Evolutionary conservation across 2,329 filamentous ascomycete species (phyloP), one percentile per base, ranked within the genome.

Genomic region (Clarireedia hainanense): DNA sequence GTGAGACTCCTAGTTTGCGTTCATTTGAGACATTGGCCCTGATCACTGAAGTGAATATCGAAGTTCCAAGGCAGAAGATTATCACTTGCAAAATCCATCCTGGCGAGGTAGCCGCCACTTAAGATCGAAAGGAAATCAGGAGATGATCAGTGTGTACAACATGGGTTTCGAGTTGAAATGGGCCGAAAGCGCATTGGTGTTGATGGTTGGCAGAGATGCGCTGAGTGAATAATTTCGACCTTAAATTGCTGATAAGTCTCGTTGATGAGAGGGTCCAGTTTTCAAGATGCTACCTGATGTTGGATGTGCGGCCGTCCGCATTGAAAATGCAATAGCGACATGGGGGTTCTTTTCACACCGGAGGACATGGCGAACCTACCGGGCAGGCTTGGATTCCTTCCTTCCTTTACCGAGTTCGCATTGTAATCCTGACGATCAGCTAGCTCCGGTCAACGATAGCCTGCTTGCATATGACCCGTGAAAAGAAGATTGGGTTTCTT

Each of bases 241-340:
- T 48, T 51, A 49, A 55, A 52, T 39, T 45, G 39, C 46, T 50
- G 37, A 55, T 40, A 30, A 55, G 36, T 42, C 23, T 23, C 20
- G 42, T 20, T 46, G 42, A 46, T 26, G 42, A 46, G 42, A 9
- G 47, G 53, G 39, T 50, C 47, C 53, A 56, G 39, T 56, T 43
- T 37, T 59, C 52, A 58, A 57, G 55, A 56, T 56, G 47, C 51
- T 56, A 56, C 53, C 48, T 56, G 53, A 52, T 53, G 47, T 55
- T 59, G 55, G 48, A 46, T 48, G 48, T 56, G 55, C 56, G 57
- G 56, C 39, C 52, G n/a, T 54, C 53, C 59, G 58, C 56, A 61
- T 57, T 58, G 50, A 52, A 52, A 48, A 56, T 57, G 56, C 46
- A 58, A 58, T 57, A 55, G 47, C 36, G 39, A 53, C 58, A 56